Percentiles rank a stretch among this genome's conserved stretches.
These are phyloP conservation scores for Chytridium lagenaria DNA, from an alignment of 371 early-diverging fungal species.

Conservation along the genomic window DNA sequence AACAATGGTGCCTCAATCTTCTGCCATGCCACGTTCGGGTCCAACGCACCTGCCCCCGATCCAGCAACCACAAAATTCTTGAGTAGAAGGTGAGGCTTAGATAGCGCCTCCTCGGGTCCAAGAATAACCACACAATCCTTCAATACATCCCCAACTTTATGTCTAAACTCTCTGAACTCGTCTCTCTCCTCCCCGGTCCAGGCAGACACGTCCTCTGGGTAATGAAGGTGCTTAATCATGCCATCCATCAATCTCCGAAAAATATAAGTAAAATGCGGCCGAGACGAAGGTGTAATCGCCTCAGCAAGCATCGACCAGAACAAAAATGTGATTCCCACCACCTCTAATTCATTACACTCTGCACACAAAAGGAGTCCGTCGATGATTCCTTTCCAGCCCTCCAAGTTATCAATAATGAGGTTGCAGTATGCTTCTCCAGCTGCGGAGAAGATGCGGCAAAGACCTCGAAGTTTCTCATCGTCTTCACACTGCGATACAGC, in stretches of 20 bases:
- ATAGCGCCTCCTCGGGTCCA: conserved; percentile 75
- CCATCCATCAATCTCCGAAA: conserved; percentile 74
- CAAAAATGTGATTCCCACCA: conserved; percentile 63
- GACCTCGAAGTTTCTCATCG: conserved; percentile 71
- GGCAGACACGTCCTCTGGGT: conserved; percentile 69
- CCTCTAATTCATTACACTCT: conserved; percentile 59
- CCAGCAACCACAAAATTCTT: conserved; percentile 39
- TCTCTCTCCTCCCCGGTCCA: conserved; percentile 89
- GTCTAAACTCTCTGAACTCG: conserved; percentile 93
- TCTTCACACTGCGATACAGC: conserved; percentile 63
- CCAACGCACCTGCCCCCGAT: conserved; percentile 45
- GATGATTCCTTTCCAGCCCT: conserved; percentile 70
- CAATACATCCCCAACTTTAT: conserved; percentile 95
- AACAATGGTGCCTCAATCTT: conserved; percentile 93
- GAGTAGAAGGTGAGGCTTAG: conserved; percentile 64
- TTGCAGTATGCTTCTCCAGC: conserved; percentile 87
- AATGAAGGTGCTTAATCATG: conserved; percentile 78
- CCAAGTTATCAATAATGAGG: conserved; percentile 68
- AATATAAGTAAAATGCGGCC: conserved; percentile 58
- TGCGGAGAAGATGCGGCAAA: conserved; percentile 82
- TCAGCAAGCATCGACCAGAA: conserved; percentile 87
- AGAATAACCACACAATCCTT: conserved; percentile 91
- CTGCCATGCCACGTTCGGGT: conserved; percentile 73
- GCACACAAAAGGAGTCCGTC: conserved; percentile 76
- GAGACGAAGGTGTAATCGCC: conserved; percentile 41